Evolutionary conservation across 208 protist species (phyloP), one percentile per base, ranked within the genome.

Genomic region (Wallacemonas sp.): DNA sequence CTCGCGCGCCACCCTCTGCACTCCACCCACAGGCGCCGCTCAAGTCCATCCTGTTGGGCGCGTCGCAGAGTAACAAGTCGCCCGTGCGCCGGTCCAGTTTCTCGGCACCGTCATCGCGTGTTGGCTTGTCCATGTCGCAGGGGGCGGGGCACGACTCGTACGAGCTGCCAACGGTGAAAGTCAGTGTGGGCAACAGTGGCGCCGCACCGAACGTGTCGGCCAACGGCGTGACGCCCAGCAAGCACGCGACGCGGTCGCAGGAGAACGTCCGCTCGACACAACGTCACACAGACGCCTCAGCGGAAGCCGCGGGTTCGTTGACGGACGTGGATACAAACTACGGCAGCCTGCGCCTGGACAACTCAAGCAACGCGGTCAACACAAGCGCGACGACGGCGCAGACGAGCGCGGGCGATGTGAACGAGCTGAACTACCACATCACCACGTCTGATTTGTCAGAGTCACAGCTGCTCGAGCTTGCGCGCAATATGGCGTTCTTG

Each of bases 301-400:
- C 19, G 21, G 52, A 58, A 9, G 14, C 26, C 3, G 52, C 34
- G 5, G 52, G 17, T 8, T 24, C 52, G 26, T 24, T 43, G 14
- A 58, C 52, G 52, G 52, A 58, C 19, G 17, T 30, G n/a, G 52
- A 58, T n/a, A 58, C 52, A 2, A 24, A 24, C 17, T 58, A 58
- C 29, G 27, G 52, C 30, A 58, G 52, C 32, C 17, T 58, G 52
- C 52, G 52, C 52, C 52, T 58, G 0, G 52, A 58, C 30, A 58
- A 58, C 52, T 58, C 52, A 3, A 29, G 29, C 16, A 58, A 58
- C 52, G 29, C 38, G 30, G 21, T 39, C 19, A 29, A 17, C 14
- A 3, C 8, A 5, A 4, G 38, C 52, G 3, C 38, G 2, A 4
- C 38, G 32, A 11, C 6, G 5, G 52, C 17, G 29, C 8, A 4